Percentiles rank a stretch among this genome's conserved stretches.
phyloP scores from a whole-genome alignment of 371 early-diverging fungal genomes.

The Umbelopsis sp. region DNA sequence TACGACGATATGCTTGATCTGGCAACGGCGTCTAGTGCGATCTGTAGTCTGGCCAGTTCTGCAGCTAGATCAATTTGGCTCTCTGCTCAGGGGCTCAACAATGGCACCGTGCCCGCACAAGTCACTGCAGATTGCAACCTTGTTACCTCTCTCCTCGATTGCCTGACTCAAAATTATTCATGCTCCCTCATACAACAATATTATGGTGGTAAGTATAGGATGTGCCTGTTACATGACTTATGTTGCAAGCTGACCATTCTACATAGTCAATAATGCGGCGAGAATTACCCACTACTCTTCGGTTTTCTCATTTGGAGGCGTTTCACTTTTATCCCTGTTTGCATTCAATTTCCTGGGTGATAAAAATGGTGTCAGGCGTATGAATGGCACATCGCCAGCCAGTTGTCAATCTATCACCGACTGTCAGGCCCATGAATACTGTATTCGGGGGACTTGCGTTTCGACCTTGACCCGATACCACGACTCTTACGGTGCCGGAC shows the following conservation, averaged over 20 bases:
- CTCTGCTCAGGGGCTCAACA: slow-evolving; percentile 49
- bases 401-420: slow-evolving; percentile 39
- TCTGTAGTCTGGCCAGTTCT: slow-evolving; percentile 65
- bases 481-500: slow-evolving; percentile 75
- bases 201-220: slow-evolving; percentile 53
- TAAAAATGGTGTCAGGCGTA: slow-evolving; percentile 44
- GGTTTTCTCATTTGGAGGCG: slow-evolving; percentile 43
- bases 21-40: slow-evolving; percentile 37
- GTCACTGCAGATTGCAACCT: slow-evolving; percentile 53
- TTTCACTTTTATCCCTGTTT: slow-evolving; percentile 42
- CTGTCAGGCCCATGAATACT: slow-evolving; percentile 48
- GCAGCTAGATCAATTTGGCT: slow-evolving; percentile 57
- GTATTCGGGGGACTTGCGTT: slow-evolving; percentile 59
- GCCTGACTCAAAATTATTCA: slow-evolving; percentile 69
- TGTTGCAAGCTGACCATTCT: not conserved
- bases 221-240: too few species aligned
- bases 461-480: slow-evolving; percentile 63
- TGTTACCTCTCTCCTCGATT: slow-evolving; percentile 61
- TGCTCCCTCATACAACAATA: slow-evolving; percentile 64
- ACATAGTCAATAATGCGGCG: slow-evolving; percentile 34
- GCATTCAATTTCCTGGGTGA: slow-evolving; percentile 58
- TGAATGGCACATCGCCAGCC: slow-evolving; percentile 15
- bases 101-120: slow-evolving; percentile 41
- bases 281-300: slow-evolving; percentile 47
- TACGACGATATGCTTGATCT: slow-evolving; percentile 54